These are phyloP conservation scores for Eucalyptus grandis DNA, from an alignment of 345 rosid genomes.

Conservation along the genomic window DNA sequence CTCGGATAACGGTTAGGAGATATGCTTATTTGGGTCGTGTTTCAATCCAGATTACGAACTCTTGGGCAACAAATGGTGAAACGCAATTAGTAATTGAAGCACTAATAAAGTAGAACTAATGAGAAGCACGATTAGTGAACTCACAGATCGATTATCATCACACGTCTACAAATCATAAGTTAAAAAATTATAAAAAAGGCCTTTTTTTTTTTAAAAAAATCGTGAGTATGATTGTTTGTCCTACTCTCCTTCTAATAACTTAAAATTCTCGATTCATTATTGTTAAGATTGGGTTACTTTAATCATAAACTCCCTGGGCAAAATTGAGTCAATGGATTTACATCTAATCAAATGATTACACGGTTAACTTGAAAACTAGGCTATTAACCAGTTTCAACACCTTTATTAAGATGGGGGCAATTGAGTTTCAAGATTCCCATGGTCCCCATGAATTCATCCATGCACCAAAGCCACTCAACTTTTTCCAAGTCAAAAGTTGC, in stretches of 20 bases:
- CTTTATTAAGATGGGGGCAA: background rate
- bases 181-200: background rate
- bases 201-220: background rate
- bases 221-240: background rate
- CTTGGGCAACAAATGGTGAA: background rate
- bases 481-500: constrained; percentile 36
- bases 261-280: background rate
- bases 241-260: background rate
- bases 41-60: background rate
- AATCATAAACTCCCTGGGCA: background rate
- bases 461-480: constrained; percentile 3
- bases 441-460: constrained; percentile 5
- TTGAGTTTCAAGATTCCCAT: constrained; percentile 3
- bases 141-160: background rate
- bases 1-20: background rate
- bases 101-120: background rate
- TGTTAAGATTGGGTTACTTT: background rate
- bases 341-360: background rate
- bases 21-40: background rate
- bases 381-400: background rate
- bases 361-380: constrained; percentile 15
- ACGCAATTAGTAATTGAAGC: background rate
- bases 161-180: background rate
- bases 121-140: background rate
- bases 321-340: background rate